phyloP scores from a whole-genome alignment of 164 flowering plant species.

The Macadamia integrifolia region DNA sequence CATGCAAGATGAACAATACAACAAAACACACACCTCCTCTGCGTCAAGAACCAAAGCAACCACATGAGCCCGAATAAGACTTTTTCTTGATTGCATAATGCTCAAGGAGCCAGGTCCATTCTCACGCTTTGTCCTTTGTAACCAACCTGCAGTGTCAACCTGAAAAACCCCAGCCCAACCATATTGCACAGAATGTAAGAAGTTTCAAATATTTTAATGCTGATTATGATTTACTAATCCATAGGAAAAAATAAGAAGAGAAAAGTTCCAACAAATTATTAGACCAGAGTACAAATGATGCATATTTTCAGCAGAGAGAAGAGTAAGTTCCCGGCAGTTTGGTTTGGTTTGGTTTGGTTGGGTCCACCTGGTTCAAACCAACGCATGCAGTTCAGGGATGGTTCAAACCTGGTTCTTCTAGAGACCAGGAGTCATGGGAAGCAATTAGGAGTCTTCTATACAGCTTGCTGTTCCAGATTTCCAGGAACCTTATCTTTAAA shows the following conservation, averaged over 20 bases:
- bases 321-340: background rate
- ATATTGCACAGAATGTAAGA: background rate
- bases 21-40: constrained; percentile 55
- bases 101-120: constrained; percentile 94
- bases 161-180: constrained; percentile 20
- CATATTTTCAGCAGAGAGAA: background rate
- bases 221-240: background rate
- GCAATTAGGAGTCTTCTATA: no score
- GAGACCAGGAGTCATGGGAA: no score
- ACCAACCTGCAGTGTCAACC: constrained; percentile 99
- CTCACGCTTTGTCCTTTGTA: constrained; percentile 73
- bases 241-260: background rate
- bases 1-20: background rate
- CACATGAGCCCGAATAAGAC: constrained; percentile 92
- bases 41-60: constrained; percentile 92
- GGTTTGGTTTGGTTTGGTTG: no score
- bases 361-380: no score
- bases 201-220: background rate
- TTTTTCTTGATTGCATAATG: constrained; percentile 85
- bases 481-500: no score
- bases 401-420: no score
- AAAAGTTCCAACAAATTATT: background rate
- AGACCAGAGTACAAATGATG: background rate
- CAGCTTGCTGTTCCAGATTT: no score
- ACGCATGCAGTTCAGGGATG: no score